These are phyloP conservation scores for Hypericum perforatum DNA, from an alignment of 345 rosid species.

Conservation along the genomic window DNA sequence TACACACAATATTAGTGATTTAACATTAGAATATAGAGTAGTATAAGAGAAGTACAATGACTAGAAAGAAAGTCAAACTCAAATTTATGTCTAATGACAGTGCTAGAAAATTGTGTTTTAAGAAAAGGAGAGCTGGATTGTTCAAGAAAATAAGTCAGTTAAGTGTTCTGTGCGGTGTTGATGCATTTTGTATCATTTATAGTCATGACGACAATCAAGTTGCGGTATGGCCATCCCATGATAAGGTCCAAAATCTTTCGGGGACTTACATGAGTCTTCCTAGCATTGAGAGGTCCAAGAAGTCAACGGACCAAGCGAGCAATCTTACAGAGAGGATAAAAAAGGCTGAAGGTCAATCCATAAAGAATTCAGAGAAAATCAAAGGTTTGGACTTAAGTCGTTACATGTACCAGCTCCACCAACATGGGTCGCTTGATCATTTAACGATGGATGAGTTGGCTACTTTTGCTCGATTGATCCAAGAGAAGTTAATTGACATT, in stretches of 20 bases:
- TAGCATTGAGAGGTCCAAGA: constrained; percentile 19
- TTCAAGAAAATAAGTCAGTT: constrained; percentile 40
- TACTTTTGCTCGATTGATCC: constrained; percentile 12
- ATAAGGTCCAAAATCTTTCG: constrained; percentile 6
- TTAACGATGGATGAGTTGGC: constrained; percentile 6
- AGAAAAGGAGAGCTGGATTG: constrained; percentile 34
- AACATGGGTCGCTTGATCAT: constrained; percentile 4
- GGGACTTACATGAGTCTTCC: constrained; percentile 18
- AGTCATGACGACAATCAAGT: constrained; percentile 31
- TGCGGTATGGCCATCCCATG: constrained; percentile 27
- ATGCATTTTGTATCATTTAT: constrained; percentile 26
- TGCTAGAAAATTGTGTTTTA: constrained; percentile 37
- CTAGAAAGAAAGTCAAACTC: constrained; percentile 40
- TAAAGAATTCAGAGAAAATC: constrained; percentile 13
- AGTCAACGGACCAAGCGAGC: constrained; percentile 23
- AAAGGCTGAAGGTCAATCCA: constrained; percentile 15
- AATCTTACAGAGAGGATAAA: constrained; percentile 18
- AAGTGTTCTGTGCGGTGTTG: constrained; percentile 29
- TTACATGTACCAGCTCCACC: constrained; percentile 17
- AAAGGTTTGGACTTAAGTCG: constrained; percentile 8
- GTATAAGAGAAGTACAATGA: constrained; percentile 15
- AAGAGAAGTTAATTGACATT: constrained; percentile 19
- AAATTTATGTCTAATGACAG: constrained; percentile 25
- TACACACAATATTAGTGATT: no score
- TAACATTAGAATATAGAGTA: no score